These are phyloP conservation scores for Aspergillus cejpii DNA, from an alignment of 2,329 filamentous ascomycete genomes.

Conservation along the genomic window DNA sequence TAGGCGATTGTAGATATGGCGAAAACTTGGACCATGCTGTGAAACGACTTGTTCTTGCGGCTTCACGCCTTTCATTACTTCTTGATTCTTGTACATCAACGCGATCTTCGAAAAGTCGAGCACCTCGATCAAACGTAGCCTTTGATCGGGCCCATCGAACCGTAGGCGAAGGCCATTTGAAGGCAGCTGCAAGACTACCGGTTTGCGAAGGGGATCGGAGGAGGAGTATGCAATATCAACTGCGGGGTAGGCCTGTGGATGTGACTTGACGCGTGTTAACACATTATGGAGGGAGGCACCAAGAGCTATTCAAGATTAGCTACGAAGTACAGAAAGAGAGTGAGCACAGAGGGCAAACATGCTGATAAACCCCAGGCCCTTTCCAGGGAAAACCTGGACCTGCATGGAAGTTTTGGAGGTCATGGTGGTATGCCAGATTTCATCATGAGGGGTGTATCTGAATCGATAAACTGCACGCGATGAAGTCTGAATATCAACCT, in stretches of 20 bases:
- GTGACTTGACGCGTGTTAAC: conserved; percentile 77
- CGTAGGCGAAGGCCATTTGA: conserved; percentile 81
- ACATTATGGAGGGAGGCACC: conserved; percentile 89
- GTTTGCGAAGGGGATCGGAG: conserved; percentile 64
- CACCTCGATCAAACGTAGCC: conserved; percentile 83
- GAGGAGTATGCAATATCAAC: conserved; percentile 77
- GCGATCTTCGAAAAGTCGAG: conserved; percentile 80
- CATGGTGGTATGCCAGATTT: conserved; percentile 26
- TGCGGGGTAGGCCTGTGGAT: conserved; percentile 72
- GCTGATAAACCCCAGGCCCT: conserved; percentile 58
- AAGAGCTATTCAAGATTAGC: conserved; percentile 54
- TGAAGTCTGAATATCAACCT: background rate
- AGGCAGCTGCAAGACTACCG: conserved; percentile 68
- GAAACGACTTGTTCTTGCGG: conserved; percentile 27
- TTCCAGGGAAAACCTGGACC: conserved; percentile 60
- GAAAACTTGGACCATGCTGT: conserved; percentile 64
- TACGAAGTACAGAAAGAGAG: conserved; percentile 12
- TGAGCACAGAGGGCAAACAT: conserved; percentile 20
- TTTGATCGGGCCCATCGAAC: conserved; percentile 90
- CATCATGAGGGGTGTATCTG: conserved; percentile 7
- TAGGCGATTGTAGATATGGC: conserved; percentile 86
- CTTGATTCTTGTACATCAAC: conserved; percentile 73
- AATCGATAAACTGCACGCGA: background rate
- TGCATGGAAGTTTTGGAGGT: conserved; percentile 29
- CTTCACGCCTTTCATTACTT: conserved; percentile 59